Evolutionary conservation across 2,329 filamentous ascomycete species (phyloP), one percentile per base, ranked within the genome.

Genomic region (Hymenoscyphus occultus): DNA sequence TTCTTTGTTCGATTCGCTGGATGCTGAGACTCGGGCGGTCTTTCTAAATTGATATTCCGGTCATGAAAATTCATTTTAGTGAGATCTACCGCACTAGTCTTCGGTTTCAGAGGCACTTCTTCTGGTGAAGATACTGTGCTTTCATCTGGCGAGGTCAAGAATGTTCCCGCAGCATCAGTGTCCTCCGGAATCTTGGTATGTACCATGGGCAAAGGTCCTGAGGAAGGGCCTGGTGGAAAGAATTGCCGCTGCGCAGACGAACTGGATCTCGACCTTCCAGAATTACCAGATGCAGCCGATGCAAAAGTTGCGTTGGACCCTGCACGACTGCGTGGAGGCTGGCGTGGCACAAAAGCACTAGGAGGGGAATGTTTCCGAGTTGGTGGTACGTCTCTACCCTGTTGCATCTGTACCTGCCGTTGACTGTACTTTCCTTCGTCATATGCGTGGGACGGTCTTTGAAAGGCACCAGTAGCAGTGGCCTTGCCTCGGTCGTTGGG

Each of bases 361-460:
- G 73, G 68, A 16, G 71, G 71, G 12, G 69, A 72, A 42, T 70
- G 56, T 54, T 73, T 75, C 61, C 75, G 65, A 65, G 72, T 61
- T 2, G 79, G 76, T 40, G 89, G 85, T 0, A 86, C 86, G 64
- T 90, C 89, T 32, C 89, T 85, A 35, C 88, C 90, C 72, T 90
- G 86, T 68, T 94, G 90, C 75, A 97, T 85, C 75, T 93, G 90
- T 59, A 91, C 80, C 73, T 96, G 90, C 56, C 92, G 86, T 74
- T 96, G 90, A 5, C 91, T 85, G 72, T 92, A 97, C 73, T 92
- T 90, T 22, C 89, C 86, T 73, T 97, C 93, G 72, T 96, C 92
- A 71, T 95, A 97, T 7, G 87, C 85, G 60, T 89, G 85, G 1
- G 81, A 79, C 1, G 93, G 91, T 74, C 92, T 92, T 69, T 90